These are phyloP conservation scores for Phaeosphaeriaceae sp. DNA, from an alignment of 2,329 filamentous ascomycete genomes.

Conservation along the genomic window DNA sequence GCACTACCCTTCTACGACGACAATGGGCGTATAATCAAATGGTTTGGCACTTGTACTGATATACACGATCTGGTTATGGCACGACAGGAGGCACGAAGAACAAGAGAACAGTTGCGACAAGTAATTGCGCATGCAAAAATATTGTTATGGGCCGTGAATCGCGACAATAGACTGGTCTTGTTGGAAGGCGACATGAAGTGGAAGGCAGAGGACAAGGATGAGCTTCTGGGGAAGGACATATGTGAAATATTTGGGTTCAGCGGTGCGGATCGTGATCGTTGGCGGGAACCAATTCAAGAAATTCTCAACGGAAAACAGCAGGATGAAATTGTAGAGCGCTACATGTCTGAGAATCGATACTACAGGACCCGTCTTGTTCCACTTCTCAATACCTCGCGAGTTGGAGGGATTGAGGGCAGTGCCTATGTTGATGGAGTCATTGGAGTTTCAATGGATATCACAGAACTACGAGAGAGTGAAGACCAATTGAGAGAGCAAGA, in stretches of 20 bases:
- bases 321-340: slow-evolving; percentile 70
- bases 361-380: slow-evolving; percentile 76
- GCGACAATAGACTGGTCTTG: slow-evolving; percentile 66
- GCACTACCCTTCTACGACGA: slow-evolving; percentile 72
- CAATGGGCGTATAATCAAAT: slow-evolving; percentile 73
- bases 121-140: slow-evolving; percentile 78
- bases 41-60: slow-evolving; percentile 83
- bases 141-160: slow-evolving; percentile 76
- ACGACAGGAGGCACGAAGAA: slow-evolving; percentile 69
- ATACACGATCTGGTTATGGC: slow-evolving; percentile 76
- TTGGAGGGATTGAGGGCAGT: slow-evolving; percentile 58
- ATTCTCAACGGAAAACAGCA: slow-evolving; percentile 67
- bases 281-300: slow-evolving; percentile 66
- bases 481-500: slow-evolving; percentile 68
- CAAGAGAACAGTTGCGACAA: slow-evolving; percentile 72
- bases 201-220: slow-evolving; percentile 23
- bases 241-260: slow-evolving; percentile 64
- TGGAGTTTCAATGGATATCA: slow-evolving; percentile 80
- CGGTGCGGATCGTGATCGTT: slow-evolving; percentile 44
- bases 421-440: slow-evolving; percentile 72
- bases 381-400: slow-evolving; percentile 63
- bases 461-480: slow-evolving; percentile 71
- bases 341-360: slow-evolving; percentile 65
- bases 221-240: slow-evolving; percentile 64
- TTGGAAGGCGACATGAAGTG: slow-evolving; percentile 71